Evolutionary conservation across 805 yeast species (phyloP).

Genomic region (Kodamaea nitidulidarum): DNA sequence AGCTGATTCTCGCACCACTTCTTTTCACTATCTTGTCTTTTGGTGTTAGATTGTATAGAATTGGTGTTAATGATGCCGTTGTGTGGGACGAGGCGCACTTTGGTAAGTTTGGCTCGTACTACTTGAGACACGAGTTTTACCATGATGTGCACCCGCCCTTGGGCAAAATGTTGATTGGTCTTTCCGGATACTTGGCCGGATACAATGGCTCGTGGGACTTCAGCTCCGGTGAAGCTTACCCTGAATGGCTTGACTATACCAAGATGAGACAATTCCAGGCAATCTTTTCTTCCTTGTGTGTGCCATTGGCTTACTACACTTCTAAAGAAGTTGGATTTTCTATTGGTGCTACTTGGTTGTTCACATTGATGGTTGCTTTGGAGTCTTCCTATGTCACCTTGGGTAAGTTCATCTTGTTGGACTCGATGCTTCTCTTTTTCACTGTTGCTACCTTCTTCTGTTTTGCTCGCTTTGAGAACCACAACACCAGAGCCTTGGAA

Average conservation of each 20-base stretch:
- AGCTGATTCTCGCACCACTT: constrained; percentile 29
- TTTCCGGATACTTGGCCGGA: constrained; percentile 81
- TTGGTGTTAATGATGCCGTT: constrained; percentile 68
- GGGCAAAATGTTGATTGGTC: constrained; percentile 89
- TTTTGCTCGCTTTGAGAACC: constrained; percentile 66
- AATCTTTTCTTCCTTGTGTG: constrained; percentile 73
- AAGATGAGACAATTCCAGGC: constrained; percentile 90
- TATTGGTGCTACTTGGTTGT: constrained; percentile 68
- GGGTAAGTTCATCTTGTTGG: constrained; percentile 85
- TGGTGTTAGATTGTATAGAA: constrained; percentile 64
- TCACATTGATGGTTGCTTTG: constrained; percentile 73
- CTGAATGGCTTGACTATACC: constrained; percentile 72
- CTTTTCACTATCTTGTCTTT: constrained; percentile 35
- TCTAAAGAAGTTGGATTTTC: constrained; percentile 72
- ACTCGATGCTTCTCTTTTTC: constrained; percentile 86
- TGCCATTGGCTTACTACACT: constrained; percentile 83
- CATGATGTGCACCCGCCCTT: constrained; percentile 98
- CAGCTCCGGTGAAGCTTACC: constrained; percentile 76
- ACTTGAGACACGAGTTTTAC: constrained; percentile 81
- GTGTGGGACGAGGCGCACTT: constrained; percentile 99
- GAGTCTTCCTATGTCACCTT: constrained; percentile 82
- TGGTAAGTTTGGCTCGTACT: constrained; percentile 93
- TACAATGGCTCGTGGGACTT: constrained; percentile 88
- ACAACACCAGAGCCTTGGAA: constrained; percentile 40
- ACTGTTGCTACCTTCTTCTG: constrained; percentile 78